Evolutionary conservation across 2,329 filamentous ascomycete genomes (phyloP), one percentile per base, ranked within the genome.

Genomic region (Diplodia corticola): DNA sequence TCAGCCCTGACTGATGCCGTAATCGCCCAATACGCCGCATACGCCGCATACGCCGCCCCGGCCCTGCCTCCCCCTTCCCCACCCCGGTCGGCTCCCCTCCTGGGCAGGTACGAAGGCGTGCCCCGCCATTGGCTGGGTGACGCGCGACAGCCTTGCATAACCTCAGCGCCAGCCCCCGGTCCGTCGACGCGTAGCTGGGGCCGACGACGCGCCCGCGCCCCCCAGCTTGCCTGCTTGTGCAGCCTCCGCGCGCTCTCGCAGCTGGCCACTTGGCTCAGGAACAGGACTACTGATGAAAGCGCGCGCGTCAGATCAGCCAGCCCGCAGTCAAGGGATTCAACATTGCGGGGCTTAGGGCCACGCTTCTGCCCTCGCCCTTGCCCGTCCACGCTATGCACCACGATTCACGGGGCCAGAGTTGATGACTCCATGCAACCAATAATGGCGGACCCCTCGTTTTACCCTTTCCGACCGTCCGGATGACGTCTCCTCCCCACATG

Each of bases 71-170:
- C n/a, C n/a, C n/a, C n/a, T n/a, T n/a, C 57, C 24, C 20, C n/a
- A 6, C 40, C 40, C 40, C 40, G 40, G 44, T 49, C 33, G 33
- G 33, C 53, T 33, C 40, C 57, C 28, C 57, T 48, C 44, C 57
- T 48, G 57, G 57, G 57, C 57, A 61, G 57, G 57, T 61, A 61
- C 57, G 44, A 49, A 61, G 22, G 26, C 57, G 28, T 24, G 57
- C 57, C 57, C 57, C 57, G 37, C 57, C 40, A 61, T 61, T 61
- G 57, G 57, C 57, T 49, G 44, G 49, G 40, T 49, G 57, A 61
- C 57, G 57, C 55, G 55, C 55, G 26, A 24, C 55, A 48, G 40
- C 57, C 57, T 61, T 61, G 57, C 57, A 61, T 61, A 61, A 61
- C 49, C 57, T 61, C 40, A 49, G 57, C 57, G 40, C 24, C 37